Conservation (phyloP, 139 green algal genomes). For the Edaphochlamys debaryana region DNA sequence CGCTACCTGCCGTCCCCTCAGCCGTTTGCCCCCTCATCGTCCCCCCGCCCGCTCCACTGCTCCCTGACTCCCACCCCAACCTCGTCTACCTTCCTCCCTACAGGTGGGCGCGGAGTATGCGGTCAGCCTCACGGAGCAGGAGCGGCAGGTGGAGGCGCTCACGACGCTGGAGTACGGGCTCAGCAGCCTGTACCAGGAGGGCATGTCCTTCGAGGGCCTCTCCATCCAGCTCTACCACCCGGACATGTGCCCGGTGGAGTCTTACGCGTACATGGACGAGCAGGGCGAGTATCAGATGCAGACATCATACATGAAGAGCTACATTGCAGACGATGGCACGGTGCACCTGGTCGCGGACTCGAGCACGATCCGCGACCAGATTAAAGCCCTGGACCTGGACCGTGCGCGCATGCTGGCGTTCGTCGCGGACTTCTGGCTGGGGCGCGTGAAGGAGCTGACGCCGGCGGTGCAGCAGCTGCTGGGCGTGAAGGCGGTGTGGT, state of each 20-base stretch:
- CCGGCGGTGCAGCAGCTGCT: slow-evolving; percentile 72
- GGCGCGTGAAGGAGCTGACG: slow-evolving; percentile 73
- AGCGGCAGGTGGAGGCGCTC: slow-evolving; percentile 77
- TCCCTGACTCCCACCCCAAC: no score
- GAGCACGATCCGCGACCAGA: slow-evolving; percentile 48
- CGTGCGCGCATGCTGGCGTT: slow-evolving; percentile 76
- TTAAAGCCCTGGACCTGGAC: slow-evolving; percentile 73
- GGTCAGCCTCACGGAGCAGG: slow-evolving; percentile 69
- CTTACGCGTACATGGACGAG: slow-evolving; percentile 56
- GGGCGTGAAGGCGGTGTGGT: slow-evolving; percentile 85
- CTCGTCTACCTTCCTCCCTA: no score
- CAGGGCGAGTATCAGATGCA: slow-evolving; percentile 65
- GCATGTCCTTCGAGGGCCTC: slow-evolving; percentile 63
- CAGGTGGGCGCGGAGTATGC: slow-evolving; percentile 79
- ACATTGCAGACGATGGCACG: slow-evolving; percentile 79
- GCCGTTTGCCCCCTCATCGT: no score
- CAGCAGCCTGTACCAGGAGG: slow-evolving; percentile 31
- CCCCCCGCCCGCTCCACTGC: no score
- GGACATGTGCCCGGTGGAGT: slow-evolving; percentile 66
- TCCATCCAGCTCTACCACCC: slow-evolving; percentile 80
- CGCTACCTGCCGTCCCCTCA: no score
- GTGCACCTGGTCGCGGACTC: slow-evolving; percentile 82
- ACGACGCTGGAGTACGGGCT: slow-evolving; percentile 45
- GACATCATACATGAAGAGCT: slow-evolving; percentile 64
- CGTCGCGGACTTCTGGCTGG: slow-evolving; percentile 77